Evolutionary conservation across 805 yeast species (phyloP), one percentile per base, ranked within the genome.

Genomic region (Metschnikowia lochheadii): DNA sequence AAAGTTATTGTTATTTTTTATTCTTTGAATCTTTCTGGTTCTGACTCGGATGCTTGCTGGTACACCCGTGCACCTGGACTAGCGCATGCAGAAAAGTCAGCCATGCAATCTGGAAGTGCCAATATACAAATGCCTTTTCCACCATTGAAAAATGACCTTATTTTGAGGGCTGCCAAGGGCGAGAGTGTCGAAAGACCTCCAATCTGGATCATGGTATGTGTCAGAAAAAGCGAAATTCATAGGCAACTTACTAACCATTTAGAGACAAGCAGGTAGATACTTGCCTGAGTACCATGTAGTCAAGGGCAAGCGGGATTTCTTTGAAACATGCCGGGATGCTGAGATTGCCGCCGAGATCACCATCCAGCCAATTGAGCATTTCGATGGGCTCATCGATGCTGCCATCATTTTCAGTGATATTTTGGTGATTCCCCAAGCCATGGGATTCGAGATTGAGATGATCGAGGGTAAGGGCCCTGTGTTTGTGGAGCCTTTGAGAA

Each of bases 331-430:
- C 65, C 79, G 94, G 62, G 94, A 89, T 65, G 89, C 98, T 1
- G 97, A 92, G 66, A 82, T 87, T 58, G 99, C 98, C 1, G 82
- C 96, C 26, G 92, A 81, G 49, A 89, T 94, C 65, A 94, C 99
- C 1, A 91, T 94, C 55, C 99, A 94, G 72, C 99, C 99, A 4
- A 81, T 94, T 49, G 89, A 85, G 49, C 96, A 88, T 61, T 94
- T 82, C 63, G 84, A 85, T 50, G 97, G 96, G 0, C 76, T 91
- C 49, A 79, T 92, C 44, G 99, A 94, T 64, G 98, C 98, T 4
- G 99, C 99, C 5, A 94, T 94, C 59, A 94, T 94, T 51, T 94
- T 94, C 73, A 84, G 91, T 65, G 99, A 94, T 66, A 94, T 94
- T 59, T 76, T 94, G 52, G 99, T 94, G 36, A 86, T 94, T 49